Evolutionary conservation across 2,329 filamentous ascomycete genomes (phyloP), one percentile per base, ranked within the genome.

Genomic region (Fusarium foetens): DNA sequence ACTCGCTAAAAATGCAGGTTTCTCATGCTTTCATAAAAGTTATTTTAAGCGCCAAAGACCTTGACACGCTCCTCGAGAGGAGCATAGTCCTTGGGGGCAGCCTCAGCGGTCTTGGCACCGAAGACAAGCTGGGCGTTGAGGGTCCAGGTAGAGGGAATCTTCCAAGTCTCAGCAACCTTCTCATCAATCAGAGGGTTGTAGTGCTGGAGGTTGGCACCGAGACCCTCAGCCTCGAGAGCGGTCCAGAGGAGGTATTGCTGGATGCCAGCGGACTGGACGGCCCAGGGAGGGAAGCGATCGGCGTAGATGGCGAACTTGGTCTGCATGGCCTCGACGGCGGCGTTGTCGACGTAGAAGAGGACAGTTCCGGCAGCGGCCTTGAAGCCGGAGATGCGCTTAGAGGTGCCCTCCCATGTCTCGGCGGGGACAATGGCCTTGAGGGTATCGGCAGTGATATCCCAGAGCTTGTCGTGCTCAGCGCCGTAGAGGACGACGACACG

Each of bases 171-270:
- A 48, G 87, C 83, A 58, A 94, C 92, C 84, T 91, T 89, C 73
- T 87, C 86, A 83, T 97, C 92, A 75, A 97, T 89, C 65, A 97
- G 83, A 25, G 94, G 94, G 88, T 94, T 96, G 87, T 97, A 97
- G 86, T 97, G 94, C 87, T 97, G 94, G 58, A 97, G 87, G 87
- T 95, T 97, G 80, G 92, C 93, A 73, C 94, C 94, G 63, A 97
- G 89, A 35, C 94, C 94, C 80, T 96, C 94, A 68, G 91, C 87
- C 84, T 95, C 93, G 63, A 97, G 89, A 8, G 91, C 93, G 23
- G 91, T 91, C 94, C 94, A 97, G 75, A 94, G 80, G 73, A 90
- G 86, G 83, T 89, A 92, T 86, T 97, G 93, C 81, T 83, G 79
- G 90, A 97, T 97, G 81, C 88, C 95, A 80, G 88, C 88, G 71